Evolutionary conservation across 768 basidiomycete species (phyloP).

Genomic region (Ramaria sp.): DNA sequence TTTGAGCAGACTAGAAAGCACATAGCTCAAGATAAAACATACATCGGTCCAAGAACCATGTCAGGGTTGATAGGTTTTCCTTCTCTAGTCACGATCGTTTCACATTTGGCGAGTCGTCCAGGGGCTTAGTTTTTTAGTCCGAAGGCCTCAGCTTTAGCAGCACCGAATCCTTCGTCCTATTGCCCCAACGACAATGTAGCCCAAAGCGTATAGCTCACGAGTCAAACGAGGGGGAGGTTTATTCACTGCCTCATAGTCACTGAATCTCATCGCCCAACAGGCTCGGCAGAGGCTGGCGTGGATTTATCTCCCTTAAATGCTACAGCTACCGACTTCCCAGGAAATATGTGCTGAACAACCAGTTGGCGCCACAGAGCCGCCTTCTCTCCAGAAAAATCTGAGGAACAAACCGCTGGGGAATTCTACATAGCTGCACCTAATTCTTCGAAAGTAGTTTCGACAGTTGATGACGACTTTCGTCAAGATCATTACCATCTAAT

Average conservation of each 20-base stretch:
- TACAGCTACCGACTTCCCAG: slow-evolving; percentile 18
- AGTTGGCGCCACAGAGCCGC: slow-evolving; percentile 47
- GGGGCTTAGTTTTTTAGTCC: slow-evolving; percentile 48
- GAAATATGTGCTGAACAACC: slow-evolving; percentile 53
- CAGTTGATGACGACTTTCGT: not conserved
- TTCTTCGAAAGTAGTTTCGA: not conserved
- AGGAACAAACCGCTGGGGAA: slow-evolving; percentile 19
- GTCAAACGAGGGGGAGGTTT: not conserved
- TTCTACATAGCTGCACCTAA: not conserved
- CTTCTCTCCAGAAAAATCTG: slow-evolving; percentile 26
- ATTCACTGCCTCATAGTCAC: not conserved
- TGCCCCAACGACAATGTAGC: slow-evolving; percentile 34
- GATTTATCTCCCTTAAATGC: too few relatives aligned
- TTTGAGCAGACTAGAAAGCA: slow-evolving; percentile 1
- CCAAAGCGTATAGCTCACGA: not conserved
- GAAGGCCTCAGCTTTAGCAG: slow-evolving; percentile 45
- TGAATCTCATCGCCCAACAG: not conserved
- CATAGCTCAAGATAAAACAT: slow-evolving; percentile 17
- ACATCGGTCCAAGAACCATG: slow-evolving; percentile 17
- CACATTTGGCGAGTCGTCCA: slow-evolving; percentile 52
- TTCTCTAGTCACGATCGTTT: slow-evolving; percentile 45
- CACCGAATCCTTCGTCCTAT: slow-evolving; percentile 56
- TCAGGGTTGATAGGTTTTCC: slow-evolving; percentile 17
- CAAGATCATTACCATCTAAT: not conserved
- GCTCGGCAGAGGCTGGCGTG: not conserved